Evolutionary conservation across 108 stramenopile species (phyloP), one percentile per base, ranked within the genome.

Genomic region (Nitzschia sp.): DNA sequence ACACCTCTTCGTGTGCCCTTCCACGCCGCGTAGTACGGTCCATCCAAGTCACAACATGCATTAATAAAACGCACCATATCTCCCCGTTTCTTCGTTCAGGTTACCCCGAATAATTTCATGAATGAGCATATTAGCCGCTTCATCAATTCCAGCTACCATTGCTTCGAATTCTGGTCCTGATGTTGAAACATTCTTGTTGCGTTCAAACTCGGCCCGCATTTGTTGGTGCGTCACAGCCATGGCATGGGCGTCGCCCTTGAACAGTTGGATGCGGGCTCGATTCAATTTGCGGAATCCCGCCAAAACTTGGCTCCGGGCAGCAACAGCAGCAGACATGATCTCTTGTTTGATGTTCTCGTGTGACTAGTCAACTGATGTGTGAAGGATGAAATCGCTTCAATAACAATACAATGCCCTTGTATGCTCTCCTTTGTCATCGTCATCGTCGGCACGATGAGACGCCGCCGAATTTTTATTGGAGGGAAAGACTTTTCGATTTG

Each of bases 71-170:
- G 55, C 71, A 86, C 85, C 77, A 62, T 83, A 86, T 49, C 77
- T 72, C 49, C 85, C 85, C 2, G 81, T 82, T 6, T 90, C 76
- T 56, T 79, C 62, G 59, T 94, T 94, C 34, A 91, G 74, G 51
- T 92, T 73, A 17, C 93, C 93, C 33, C 82, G 76, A 21, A 92
- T 87, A 64, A 92, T 89, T 18, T 88, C 90, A 66, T 90, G 87
- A 9, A 70, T 47, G 26, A 94, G 28, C 93, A 94, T 94, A 65
- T 90, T 85, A 30, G 87, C 87, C 23, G 93, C 93, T 55, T 94
- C 93, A 64, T 94, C 93, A 51, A 90, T 80, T 76, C 91, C 91
- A n/a, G 70, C 47, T 33, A 95, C 34, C 46, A 90, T 55, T 54
- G 66, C 84, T 61, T 88, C 89, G 45, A 88, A 82, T 23, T 80